Conservation (phyloP, 176 grass and related monocot species). For the Alopecurus myosuroides region DNA sequence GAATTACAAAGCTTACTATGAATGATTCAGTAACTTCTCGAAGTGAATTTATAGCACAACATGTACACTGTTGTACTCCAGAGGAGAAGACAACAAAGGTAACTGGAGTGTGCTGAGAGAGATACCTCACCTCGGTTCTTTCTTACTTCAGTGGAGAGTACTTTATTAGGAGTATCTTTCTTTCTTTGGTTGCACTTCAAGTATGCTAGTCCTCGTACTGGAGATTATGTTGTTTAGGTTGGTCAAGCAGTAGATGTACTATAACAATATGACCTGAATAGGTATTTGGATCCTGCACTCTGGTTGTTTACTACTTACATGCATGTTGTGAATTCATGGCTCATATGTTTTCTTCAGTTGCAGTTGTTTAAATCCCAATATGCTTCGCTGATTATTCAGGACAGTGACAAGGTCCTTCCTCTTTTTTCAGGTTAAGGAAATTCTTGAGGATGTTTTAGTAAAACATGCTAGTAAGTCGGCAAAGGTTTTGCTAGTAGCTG, state of each 20-base stretch:
- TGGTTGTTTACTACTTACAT: neutral
- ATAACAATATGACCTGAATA: neutral
- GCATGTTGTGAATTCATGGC: neutral
- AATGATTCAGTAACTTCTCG: constrained; percentile 40
- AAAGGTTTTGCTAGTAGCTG: constrained; percentile 62
- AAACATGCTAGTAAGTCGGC: constrained; percentile 21
- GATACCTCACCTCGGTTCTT: no score
- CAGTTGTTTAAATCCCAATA: neutral
- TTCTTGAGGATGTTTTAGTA: constrained; percentile 39
- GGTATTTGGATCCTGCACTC: neutral
- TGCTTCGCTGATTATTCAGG: neutral
- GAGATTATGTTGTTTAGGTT: neutral
- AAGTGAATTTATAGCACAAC: constrained; percentile 59
- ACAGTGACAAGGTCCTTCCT: neutral
- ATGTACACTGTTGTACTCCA: constrained; percentile 39
- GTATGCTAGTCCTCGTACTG: neutral
- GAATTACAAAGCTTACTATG: constrained; percentile 52
- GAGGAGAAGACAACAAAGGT: constrained; percentile 62
- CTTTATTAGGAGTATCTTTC: neutral
- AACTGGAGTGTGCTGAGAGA: neutral
- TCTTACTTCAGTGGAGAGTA: neutral
- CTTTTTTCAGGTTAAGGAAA: constrained; percentile 69
- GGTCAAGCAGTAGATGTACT: neutral
- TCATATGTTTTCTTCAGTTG: constrained; percentile 16
- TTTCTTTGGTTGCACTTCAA: neutral